Evolutionary conservation across 2,329 filamentous ascomycete genomes (phyloP).

Genomic region (Colletotrichum melonis): DNA sequence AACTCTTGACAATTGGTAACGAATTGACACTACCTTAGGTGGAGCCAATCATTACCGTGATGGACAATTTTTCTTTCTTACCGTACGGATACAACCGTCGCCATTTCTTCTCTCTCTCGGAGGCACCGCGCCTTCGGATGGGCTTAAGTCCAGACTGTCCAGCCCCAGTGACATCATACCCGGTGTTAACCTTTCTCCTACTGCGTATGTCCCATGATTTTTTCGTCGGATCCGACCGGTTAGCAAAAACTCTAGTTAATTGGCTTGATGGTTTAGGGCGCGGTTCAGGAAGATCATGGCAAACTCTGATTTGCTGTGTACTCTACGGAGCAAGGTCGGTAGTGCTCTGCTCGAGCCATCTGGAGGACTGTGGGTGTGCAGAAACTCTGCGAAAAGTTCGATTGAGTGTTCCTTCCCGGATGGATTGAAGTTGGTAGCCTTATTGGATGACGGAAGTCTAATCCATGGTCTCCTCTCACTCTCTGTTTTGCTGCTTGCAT

Average conservation of each 20-base stretch:
- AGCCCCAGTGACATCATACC: constrained; percentile 25
- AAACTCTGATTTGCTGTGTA: background rate
- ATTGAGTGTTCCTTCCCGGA: constrained; percentile 5
- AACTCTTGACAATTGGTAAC: background rate
- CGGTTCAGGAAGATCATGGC: background rate
- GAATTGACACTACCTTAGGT: background rate
- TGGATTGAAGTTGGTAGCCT: background rate
- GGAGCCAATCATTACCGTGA: background rate
- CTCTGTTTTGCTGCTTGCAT: too few relatives aligned
- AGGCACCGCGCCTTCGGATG: background rate
- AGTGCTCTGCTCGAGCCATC: constrained; percentile 17
- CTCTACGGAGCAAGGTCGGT: too few relatives aligned
- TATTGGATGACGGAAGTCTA: constrained; percentile 28
- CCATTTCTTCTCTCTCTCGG: background rate
- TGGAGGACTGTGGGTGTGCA: constrained; percentile 7
- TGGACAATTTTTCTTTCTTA: background rate
- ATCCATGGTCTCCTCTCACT: background rate
- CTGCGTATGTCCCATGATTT: background rate
- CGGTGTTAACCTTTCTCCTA: background rate
- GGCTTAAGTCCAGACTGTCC: constrained; percentile 11
- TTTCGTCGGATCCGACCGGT: constrained; percentile 21
- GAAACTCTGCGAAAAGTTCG: constrained; percentile 3
- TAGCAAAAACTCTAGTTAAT: background rate
- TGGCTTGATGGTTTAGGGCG: background rate
- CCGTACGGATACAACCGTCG: background rate